phyloP scores from a whole-genome alignment of 441 rosid species.

The Gossypium gossypioides region DNA sequence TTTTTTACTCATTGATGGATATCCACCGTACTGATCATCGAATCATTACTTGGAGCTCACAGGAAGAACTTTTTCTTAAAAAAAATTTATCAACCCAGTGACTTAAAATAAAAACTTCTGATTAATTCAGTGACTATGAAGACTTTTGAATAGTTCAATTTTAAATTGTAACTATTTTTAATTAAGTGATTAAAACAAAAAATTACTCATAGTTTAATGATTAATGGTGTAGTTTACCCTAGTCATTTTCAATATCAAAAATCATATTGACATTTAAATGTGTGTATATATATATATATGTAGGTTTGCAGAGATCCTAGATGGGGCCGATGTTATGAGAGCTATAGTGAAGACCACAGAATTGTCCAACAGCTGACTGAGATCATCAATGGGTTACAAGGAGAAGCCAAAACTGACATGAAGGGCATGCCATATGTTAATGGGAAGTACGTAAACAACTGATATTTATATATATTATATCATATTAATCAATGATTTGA shows the following conservation, averaged over 20 bases:
- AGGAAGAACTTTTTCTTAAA: not conserved
- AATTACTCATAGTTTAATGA: not conserved
- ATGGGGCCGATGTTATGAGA: conserved; percentile 3
- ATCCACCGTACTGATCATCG: not conserved
- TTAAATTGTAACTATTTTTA: no score
- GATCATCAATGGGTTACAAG: conserved; percentile 2
- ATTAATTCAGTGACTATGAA: not conserved
- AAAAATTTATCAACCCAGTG: no score
- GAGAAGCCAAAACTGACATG: not conserved
- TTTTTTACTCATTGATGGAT: no score
- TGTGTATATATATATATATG: not conserved
- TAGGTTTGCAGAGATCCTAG: conserved; percentile 13
- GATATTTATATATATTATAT: not conserved
- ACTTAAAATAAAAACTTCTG: no score
- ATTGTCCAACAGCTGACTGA: conserved; percentile 1
- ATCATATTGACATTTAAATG: not conserved
- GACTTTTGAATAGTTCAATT: not conserved
- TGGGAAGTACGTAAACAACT: not conserved
- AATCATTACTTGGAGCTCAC: not conserved
- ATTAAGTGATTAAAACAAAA: not conserved
- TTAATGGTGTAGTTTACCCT: not conserved
- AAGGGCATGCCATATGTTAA: not conserved
- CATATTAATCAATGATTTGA: not conserved
- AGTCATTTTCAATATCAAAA: not conserved
- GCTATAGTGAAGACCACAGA: not conserved